Evolutionary conservation across 129 eudicot species (phyloP), one percentile per base, ranked within the genome.

Genomic region (Tagetes patula): DNA sequence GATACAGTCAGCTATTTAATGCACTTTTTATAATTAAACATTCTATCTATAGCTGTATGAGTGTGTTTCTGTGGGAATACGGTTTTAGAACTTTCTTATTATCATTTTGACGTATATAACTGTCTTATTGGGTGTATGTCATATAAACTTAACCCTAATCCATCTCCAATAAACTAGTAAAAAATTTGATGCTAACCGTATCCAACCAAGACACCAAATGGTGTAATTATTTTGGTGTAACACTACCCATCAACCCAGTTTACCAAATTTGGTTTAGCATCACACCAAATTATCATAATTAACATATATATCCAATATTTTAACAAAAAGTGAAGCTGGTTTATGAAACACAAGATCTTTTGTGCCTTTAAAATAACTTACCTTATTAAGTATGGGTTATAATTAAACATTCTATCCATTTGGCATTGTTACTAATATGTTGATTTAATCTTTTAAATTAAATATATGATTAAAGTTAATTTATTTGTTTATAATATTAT

Each of bases 71-170:
- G n/a, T 5, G 12, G 6, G 27, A 20, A 20, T 20, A 64, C 39
- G 72, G 65, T 39, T 64, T 64, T 12, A 48, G 8, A 64, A 27
- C 50, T 11, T 33, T 5, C 31, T 48, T 38, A 52, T 70, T 70
- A 1, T 34, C 64, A 38, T 37, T 52, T 49, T 39, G 50, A 27
- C 48, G 5, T 31, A 41, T 5, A 12, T 7, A 56, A 31, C 3
- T 30, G 63, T 31, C 38, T 56, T 42, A 41, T 38, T 73, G 48
- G 47, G 50, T 38, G 45, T 61, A 73, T 60, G 39, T 9, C n/a
- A 8, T 30, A 48, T 37, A 13, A 64, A 50, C 79, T 42, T 74
- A 62, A 62, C 39, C 62, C 48, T 62, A 46, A 37, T 69, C 65
- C 65, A 59, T 59, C 40, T 33, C 10, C 37, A 7, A 55, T 55